These are phyloP conservation scores for Chrysosphaeria jannelii DNA, from an alignment of 2,329 filamentous ascomycete genomes.

Conservation along the genomic window DNA sequence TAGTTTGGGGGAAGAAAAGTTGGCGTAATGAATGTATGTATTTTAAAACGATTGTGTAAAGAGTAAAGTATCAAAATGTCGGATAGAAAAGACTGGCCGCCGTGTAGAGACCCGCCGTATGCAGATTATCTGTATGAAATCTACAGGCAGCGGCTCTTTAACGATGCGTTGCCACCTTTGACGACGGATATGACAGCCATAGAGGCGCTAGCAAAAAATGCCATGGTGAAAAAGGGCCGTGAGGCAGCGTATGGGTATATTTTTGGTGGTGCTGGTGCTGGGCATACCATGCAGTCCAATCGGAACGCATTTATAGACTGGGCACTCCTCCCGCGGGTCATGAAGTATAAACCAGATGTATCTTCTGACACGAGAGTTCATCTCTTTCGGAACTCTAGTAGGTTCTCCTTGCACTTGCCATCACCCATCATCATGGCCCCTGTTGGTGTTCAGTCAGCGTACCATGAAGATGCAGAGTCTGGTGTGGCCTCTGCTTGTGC, in stretches of 20 bases:
- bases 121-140: constrained; percentile 10
- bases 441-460: constrained; percentile 36
- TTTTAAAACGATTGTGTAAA: no score
- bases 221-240: constrained; percentile 12
- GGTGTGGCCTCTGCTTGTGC: constrained; percentile 31
- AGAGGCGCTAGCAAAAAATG: constrained; percentile 20
- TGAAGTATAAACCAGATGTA: no score
- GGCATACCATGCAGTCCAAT: constrained; percentile 28
- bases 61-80: no score
- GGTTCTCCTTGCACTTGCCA: constrained; percentile 5
- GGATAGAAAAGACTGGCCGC: no score
- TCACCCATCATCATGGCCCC: constrained; percentile 32
- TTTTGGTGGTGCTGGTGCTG: constrained; percentile 28
- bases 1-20: no score
- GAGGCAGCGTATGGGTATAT: constrained; percentile 22
- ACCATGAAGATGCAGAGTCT: constrained; percentile 32
- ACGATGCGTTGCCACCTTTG: constrained; percentile 16
- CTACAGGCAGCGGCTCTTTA: constrained; percentile 20
- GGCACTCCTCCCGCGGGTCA: constrained; percentile 20
- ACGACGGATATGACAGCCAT: constrained; percentile 28
- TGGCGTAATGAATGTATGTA: no score
- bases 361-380: no score
- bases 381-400: constrained; percentile 14
- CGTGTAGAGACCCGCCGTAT: constrained; percentile 4
- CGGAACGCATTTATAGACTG: constrained; percentile 22